phyloP scores from a whole-genome alignment of 2,329 filamentous ascomycete genomes.

The Diaporthe capsici region DNA sequence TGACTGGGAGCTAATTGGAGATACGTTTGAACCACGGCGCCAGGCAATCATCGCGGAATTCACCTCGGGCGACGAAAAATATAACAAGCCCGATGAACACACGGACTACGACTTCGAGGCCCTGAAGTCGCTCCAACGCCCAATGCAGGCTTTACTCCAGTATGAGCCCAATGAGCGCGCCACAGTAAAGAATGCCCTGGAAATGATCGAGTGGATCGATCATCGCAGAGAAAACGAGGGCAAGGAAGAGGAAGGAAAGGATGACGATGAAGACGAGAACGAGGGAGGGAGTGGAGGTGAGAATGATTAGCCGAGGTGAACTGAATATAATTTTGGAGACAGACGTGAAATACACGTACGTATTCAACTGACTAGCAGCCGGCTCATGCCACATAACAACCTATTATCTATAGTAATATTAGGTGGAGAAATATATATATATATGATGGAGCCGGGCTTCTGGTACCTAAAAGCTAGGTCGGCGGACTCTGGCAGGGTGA shows the following conservation, averaged over 20 bases:
- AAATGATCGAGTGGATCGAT: conserved; percentile 8
- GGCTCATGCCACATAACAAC: no score
- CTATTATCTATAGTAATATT: no score
- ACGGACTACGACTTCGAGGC: not conserved
- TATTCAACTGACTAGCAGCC: no score
- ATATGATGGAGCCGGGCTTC: no score
- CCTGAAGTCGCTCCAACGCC: not conserved
- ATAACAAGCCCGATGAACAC: not conserved
- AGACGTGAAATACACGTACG: no score
- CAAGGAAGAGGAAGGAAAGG: not conserved
- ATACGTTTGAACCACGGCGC: not conserved
- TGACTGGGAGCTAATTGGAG: not conserved
- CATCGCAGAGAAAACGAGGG: not conserved
- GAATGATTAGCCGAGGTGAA: no score
- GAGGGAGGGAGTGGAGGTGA: not conserved
- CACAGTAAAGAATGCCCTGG: not conserved
- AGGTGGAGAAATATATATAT: no score
- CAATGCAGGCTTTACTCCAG: not conserved
- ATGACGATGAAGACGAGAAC: not conserved
- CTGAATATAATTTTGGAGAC: no score
- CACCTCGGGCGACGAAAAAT: not conserved
- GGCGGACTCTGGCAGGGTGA: no score
- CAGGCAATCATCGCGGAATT: not conserved
- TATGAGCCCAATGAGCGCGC: not conserved
- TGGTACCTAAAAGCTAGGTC: no score